Percentiles rank a stretch among this genome's conserved stretches.
Conservation (phyloP, 345 rosid species). For the Mercurialis annua region DNA sequence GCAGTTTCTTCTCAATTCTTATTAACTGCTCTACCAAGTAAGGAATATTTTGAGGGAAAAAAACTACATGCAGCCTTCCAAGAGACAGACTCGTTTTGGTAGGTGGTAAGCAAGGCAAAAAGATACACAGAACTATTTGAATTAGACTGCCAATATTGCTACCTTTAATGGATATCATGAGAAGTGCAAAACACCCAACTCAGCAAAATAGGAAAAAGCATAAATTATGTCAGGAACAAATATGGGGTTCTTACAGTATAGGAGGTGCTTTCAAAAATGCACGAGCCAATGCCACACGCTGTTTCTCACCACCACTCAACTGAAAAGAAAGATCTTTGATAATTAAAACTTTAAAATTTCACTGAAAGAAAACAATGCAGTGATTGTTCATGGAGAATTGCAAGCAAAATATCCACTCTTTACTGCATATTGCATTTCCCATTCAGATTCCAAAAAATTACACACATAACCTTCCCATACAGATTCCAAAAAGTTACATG, state of each 20-base stretch:
- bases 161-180: background rate
- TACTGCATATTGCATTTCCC: no score
- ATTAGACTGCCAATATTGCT: background rate
- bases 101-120: no score
- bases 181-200: background rate
- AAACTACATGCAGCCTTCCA: no score
- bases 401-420: background rate
- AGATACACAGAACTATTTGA: no score
- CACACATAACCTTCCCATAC: background rate
- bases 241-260: conserved; percentile 58
- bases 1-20: no score
- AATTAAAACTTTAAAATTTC: conserved; percentile 11
- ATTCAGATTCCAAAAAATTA: background rate
- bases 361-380: background rate
- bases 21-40: no score
- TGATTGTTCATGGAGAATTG: background rate
- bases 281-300: conserved; percentile 95
- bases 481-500: background rate
- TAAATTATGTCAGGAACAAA: conserved; percentile 1
- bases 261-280: conserved; percentile 86
- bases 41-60: no score
- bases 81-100: no score
- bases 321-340: conserved; percentile 32
- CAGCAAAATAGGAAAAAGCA: background rate
- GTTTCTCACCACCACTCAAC: conserved; percentile 99